Base-by-base conservation (phyloP, 495 filamentous ascomycete species). In the Jackrogersella minutella region DNA sequence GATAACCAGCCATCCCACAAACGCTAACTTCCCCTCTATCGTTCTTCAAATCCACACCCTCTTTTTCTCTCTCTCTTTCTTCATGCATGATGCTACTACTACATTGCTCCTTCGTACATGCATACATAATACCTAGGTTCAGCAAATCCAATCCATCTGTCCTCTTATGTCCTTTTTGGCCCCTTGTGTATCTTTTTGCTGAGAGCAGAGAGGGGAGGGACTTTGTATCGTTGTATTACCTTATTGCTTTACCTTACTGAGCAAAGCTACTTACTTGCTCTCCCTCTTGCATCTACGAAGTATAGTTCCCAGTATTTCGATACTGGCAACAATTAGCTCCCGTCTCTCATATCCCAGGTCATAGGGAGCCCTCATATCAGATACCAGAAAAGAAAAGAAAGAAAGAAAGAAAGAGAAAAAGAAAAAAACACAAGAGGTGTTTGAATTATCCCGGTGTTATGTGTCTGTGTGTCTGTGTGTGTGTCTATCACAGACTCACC, bases 1-100 rank as follows among this genome's bases (percentile, higher is more conserved):
- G 56, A 62, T 50, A 69, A 75, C 77, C 79, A 81, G 77, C 79
- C 79, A 80, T 79, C 76, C 75, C 58, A 55, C 72, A 72, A 75
- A 76, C 66, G 22, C 28, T 16, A 36, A 34, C 34, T 64, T 58
- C 46, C 63, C 40, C 54, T 52, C 44, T 49, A 28, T 52, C 49
- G 24, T 57, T n/a, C 66, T 58, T 44, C 59, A 41, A 31, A 68
- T 46, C 14, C 53, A 58, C 54, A 64, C 62, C 54, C 44, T 31
- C 14, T 31, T 31, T 30, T 49, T 49, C 44, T 17, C 31, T 49
- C 33, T 17, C 26, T 58, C 64, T 62, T 51, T 68, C 28, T 40
- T 30, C 30, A 24, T 59, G 52, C 65, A 58, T 58, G 53, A 58
- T 36, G 54, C 46, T 54, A 39, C 58, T 60, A 62, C 57, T 62